Percentiles rank a stretch among this genome's conserved stretches.
phyloP scores from a whole-genome alignment of 768 basidiomycete species.

The Exidia glandulosa region DNA sequence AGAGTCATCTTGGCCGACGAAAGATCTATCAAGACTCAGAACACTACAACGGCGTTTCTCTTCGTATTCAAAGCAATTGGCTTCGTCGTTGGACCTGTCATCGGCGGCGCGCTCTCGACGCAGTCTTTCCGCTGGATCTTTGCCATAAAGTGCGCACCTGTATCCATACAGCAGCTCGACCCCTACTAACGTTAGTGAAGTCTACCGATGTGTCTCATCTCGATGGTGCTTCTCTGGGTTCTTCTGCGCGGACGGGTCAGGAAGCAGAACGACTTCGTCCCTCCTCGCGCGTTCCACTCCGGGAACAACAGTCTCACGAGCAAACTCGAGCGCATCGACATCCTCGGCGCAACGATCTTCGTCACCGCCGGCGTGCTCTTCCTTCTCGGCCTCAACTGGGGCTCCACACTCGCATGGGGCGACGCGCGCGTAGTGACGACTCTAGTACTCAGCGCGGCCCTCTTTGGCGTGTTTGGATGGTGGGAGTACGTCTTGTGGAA shows the following conservation, averaged over 20 bases:
- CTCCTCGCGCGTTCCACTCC: not conserved
- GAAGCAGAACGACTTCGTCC: not conserved
- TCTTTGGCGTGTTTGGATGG: slow-evolving; percentile 26
- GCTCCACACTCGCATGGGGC: slow-evolving; percentile 32
- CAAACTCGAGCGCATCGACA: slow-evolving; percentile 30
- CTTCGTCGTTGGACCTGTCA: slow-evolving; percentile 32
- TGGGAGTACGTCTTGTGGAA: slow-evolving; percentile 31
- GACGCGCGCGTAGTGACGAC: slow-evolving; percentile 33
- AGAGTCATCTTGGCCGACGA: slow-evolving; percentile 36
- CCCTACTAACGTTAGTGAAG: slow-evolving; percentile 13
- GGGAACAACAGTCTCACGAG: slow-evolving; percentile 3
- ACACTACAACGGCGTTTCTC: slow-evolving; percentile 29
- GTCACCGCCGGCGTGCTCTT: slow-evolving; percentile 33
- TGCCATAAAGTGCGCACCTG: slow-evolving; percentile 35
- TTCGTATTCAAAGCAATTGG: slow-evolving; percentile 34
- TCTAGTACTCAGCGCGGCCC: slow-evolving; percentile 33
- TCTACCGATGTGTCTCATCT: slow-evolving; percentile 26
- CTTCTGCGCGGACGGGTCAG: slow-evolving; percentile 25
- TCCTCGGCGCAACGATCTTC: slow-evolving; percentile 36
- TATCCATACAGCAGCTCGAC: not conserved
- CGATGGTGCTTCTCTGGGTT: slow-evolving; percentile 29
- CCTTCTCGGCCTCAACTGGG: slow-evolving; percentile 42
- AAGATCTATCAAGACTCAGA: slow-evolving; percentile 30
- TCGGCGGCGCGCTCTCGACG: slow-evolving; percentile 30
- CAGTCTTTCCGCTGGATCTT: slow-evolving; percentile 43